A percentile compares a stretch with the other conserved stretches of the same genome.
Conservation (phyloP, 352 stramenopile genomes). For the Globisporangium yorkense region DNA sequence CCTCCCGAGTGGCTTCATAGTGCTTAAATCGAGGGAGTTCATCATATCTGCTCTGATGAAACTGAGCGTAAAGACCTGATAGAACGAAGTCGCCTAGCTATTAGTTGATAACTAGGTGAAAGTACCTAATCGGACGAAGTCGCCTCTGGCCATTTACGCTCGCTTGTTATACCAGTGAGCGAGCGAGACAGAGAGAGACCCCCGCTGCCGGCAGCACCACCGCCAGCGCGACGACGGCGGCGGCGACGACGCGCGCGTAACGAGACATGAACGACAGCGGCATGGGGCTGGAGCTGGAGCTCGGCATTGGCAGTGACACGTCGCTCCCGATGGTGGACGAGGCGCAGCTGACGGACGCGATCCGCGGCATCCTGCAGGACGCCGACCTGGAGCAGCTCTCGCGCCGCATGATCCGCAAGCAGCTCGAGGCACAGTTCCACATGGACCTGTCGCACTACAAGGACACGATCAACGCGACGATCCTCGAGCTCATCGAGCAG, state of each 20-base stretch:
- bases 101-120: too few relatives aligned
- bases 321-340: constrained; percentile 42
- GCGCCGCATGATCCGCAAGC: constrained; percentile 83
- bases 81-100: too few relatives aligned
- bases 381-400: constrained; percentile 83
- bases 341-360: constrained; percentile 56
- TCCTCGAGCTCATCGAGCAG: constrained; percentile 76
- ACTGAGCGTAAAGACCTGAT: too few relatives aligned
- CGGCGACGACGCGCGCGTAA: too few relatives aligned
- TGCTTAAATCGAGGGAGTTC: background rate
- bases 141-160: too few relatives aligned
- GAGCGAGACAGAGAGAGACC: too few relatives aligned
- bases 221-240: background rate
- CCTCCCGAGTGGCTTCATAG: background rate
- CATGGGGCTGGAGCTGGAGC: constrained; percentile 52
- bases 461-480: constrained; percentile 79
- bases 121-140: too few relatives aligned
- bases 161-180: too few relatives aligned
- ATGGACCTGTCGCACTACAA: constrained; percentile 77
- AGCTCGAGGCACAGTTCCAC: constrained; percentile 74
- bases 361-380: constrained; percentile 71
- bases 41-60: too few relatives aligned
- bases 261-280: constrained; percentile 41
- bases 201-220: background rate
- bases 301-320: constrained; percentile 39